A percentile compares a stretch with the other conserved stretches of the same genome.
phyloP scores from a whole-genome alignment of 2,329 filamentous ascomycete genomes.

The Colletotrichum liaoningense region DNA sequence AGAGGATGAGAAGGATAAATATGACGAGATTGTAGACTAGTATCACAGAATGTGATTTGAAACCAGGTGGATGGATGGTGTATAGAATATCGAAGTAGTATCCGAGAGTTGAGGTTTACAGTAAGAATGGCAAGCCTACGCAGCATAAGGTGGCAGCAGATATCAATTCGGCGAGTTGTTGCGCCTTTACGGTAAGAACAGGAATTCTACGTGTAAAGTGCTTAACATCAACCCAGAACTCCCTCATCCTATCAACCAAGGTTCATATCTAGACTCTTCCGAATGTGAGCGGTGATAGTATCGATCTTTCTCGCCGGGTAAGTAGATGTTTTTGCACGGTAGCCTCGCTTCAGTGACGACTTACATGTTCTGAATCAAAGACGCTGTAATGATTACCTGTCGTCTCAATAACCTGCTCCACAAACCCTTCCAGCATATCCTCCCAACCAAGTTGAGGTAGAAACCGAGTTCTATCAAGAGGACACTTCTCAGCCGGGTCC shows the following conservation, averaged over 20 bases:
- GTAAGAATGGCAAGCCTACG: too few relatives aligned
- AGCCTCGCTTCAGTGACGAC: background rate
- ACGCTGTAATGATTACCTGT: slow-evolving; percentile 27
- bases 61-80: too few relatives aligned
- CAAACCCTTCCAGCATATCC: slow-evolving; percentile 27
- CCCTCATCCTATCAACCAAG: background rate
- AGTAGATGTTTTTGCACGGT: background rate
- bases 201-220: too few relatives aligned
- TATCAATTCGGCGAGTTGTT: too few relatives aligned
- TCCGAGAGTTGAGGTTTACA: too few relatives aligned
- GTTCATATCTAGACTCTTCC: slow-evolving; percentile 10
- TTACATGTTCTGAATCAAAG: slow-evolving; percentile 24
- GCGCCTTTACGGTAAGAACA: too few relatives aligned
- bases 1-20: slow-evolving; percentile 22
- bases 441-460: slow-evolving; percentile 27
- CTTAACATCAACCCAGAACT: too few relatives aligned
- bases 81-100: too few relatives aligned
- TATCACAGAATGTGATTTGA: background rate
- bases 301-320: background rate
- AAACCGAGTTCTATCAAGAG: slow-evolving; percentile 21
- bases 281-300: slow-evolving; percentile 12
- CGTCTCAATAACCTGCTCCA: slow-evolving; percentile 24
- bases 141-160: too few relatives aligned
- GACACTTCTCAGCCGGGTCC: slow-evolving; percentile 21
- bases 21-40: background rate